These are phyloP conservation scores for Trichocladium uniseriatum DNA, from an alignment of 495 filamentous ascomycete species.

Conservation along the genomic window DNA sequence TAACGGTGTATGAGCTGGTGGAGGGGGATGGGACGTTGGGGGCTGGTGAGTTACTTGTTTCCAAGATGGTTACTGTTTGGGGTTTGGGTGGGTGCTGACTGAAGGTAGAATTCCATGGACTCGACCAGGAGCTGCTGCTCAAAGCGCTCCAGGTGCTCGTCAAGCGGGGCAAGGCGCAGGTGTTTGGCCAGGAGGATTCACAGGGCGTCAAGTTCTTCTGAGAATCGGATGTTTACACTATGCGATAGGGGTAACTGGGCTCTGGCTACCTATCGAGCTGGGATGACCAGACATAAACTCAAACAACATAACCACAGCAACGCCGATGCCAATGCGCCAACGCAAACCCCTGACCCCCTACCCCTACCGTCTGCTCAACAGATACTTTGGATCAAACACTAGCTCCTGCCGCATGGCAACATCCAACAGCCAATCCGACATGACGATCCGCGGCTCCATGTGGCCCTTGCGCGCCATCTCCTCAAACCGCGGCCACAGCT, in stretches of 20 bases:
- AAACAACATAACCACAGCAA: background rate
- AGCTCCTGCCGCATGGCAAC: conserved; percentile 79
- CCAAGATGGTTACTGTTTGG: no score
- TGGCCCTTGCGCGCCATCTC: conserved; percentile 62
- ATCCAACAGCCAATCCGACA: conserved; percentile 79
- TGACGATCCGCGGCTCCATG: conserved; percentile 67
- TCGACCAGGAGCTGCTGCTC: conserved; percentile 71
- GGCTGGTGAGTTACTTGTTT: conserved; percentile 22
- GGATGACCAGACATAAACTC: background rate
- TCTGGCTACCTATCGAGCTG: background rate
- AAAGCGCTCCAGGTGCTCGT: conserved; percentile 71
- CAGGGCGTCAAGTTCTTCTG: conserved; percentile 95
- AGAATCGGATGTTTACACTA: background rate
- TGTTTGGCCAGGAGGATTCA: conserved; percentile 81
- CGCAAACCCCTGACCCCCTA: background rate
- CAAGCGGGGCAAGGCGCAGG: conserved; percentile 82
- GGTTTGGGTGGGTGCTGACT: background rate
- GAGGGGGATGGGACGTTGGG: conserved; percentile 37
- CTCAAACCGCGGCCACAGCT: conserved; percentile 71
- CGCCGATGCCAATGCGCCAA: background rate
- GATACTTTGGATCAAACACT: conserved; percentile 53
- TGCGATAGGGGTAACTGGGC: no score
- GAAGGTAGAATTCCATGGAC: conserved; percentile 68
- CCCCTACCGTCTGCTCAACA: background rate
- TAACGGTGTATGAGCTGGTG: conserved; percentile 41